Conservation (phyloP, 1,284 basidiomycete species). For the Microbotryomycetes sp. region DNA sequence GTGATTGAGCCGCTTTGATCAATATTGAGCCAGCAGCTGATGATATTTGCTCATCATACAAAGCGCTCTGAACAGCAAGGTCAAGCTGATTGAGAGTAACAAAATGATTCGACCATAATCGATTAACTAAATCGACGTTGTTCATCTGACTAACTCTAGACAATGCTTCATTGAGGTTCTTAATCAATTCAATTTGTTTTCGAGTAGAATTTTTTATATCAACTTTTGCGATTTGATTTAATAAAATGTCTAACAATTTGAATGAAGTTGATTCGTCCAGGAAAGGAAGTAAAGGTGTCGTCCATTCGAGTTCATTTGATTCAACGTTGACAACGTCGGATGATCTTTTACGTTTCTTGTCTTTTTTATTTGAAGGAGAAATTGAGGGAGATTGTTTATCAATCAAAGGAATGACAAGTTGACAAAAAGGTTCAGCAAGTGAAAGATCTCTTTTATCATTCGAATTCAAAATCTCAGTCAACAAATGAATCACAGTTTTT, state of each 20-base stretch:
- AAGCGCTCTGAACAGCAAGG: too few species aligned
- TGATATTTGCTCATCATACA: too few species aligned
- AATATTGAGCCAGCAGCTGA: too few species aligned
- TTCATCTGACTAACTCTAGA: not conserved
- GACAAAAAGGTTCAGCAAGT: slow-evolving; percentile 10
- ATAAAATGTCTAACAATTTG: not conserved
- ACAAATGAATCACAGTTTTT: not conserved
- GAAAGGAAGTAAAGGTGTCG: not conserved
- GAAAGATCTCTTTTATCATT: not conserved
- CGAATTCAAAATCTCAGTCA: not conserved
- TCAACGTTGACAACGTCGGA: not conserved
- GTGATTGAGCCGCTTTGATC: too few species aligned
- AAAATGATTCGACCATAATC: too few species aligned
- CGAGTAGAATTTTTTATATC: too few species aligned
- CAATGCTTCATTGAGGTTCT: not conserved
- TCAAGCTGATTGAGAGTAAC: too few species aligned
- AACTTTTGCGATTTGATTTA: not conserved
- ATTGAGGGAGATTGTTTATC: too few species aligned
- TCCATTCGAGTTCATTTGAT: not conserved
- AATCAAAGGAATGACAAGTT: slow-evolving; percentile 9
- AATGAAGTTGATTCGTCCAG: not conserved
- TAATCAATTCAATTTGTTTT: too few species aligned
- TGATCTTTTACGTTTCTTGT: slow-evolving; percentile 5
- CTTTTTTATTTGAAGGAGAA: not conserved
- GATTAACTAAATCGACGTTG: too few species aligned